These are phyloP conservation scores for Capsicum baccatum DNA, from an alignment of 257 asterid genomes.

Conservation along the genomic window DNA sequence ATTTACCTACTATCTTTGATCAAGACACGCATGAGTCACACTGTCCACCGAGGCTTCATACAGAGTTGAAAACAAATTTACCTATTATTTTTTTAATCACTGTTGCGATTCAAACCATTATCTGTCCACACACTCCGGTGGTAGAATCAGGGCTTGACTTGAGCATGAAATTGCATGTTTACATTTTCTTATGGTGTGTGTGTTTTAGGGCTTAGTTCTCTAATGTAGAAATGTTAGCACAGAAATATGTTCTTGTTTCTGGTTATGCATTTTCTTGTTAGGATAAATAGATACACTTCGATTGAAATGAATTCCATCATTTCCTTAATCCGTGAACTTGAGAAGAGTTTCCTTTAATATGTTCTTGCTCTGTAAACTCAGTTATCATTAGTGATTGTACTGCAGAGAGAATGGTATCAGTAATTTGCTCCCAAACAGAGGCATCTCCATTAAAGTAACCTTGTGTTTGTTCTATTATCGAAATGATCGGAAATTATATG, in stretches of 20 bases:
- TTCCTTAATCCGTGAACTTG: not conserved
- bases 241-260: conserved; percentile 1
- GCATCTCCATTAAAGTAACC: conserved; percentile 2
- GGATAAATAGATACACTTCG: conserved; percentile 16
- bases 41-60: not conserved
- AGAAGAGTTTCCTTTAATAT: not conserved
- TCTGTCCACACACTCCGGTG: not conserved
- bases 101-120: not conserved
- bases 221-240: not conserved
- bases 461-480: not conserved
- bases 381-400: conserved; percentile 19
- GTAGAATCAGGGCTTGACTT: conserved; percentile 1
- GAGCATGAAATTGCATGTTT: not conserved
- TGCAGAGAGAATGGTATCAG: conserved; percentile 7
- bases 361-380: not conserved
- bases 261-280: conserved; percentile 24
- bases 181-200: conserved; percentile 8
- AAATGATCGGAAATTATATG: conserved; percentile 11
- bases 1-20: not conserved
- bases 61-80: not conserved
- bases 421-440: conserved; percentile 6
- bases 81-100: not conserved
- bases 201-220: conserved; percentile 3
- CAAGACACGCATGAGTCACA: not conserved
- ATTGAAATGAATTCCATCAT: conserved; percentile 23